A percentile compares a stretch with the other conserved stretches of the same genome.
Evolutionary conservation across 2,329 filamentous ascomycete species (phyloP).

Genomic region (Arthrobotrys iridis): DNA sequence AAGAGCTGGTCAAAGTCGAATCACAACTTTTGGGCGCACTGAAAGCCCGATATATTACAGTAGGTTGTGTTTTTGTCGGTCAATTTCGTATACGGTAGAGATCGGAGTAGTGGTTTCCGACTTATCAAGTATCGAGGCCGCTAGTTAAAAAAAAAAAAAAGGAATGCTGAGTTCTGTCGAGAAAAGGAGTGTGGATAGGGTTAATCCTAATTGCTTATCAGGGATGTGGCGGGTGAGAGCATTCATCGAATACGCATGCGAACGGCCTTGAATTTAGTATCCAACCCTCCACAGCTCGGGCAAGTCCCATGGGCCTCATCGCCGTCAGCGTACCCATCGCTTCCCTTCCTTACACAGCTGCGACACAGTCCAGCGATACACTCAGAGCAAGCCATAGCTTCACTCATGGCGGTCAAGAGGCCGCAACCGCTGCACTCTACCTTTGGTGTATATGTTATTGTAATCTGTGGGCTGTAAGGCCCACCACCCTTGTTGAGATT

Average conservation of each 20-base stretch:
- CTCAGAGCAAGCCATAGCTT: slow-evolving; percentile 52
- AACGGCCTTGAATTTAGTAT: slow-evolving; percentile 50
- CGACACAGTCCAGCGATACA: slow-evolving; percentile 52
- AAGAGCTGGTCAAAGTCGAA: slow-evolving; percentile 19
- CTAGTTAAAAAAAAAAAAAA: neutral
- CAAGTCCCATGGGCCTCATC: slow-evolving; percentile 50
- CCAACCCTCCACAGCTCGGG: slow-evolving; percentile 49
- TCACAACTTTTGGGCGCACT: slow-evolving; percentile 39
- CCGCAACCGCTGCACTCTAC: slow-evolving; percentile 52
- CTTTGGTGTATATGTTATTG: slow-evolving; percentile 52
- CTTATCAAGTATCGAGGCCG: slow-evolving; percentile 7
- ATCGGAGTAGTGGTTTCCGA: slow-evolving; percentile 20
- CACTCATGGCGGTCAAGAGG: slow-evolving; percentile 44
- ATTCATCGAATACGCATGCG: slow-evolving; percentile 48
- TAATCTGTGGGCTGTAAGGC: slow-evolving; percentile 51
- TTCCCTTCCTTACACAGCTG: slow-evolving; percentile 50
- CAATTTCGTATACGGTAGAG: slow-evolving; percentile 26
- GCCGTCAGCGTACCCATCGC: slow-evolving; percentile 48
- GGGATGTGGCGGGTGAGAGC: neutral
- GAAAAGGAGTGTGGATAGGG: neutral
- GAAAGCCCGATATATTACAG: slow-evolving; percentile 51
- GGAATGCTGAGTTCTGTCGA: neutral
- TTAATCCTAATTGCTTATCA: neutral
- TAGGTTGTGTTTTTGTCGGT: slow-evolving; percentile 9
- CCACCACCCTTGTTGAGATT: slow-evolving; percentile 47